Conservation (phyloP, 768 basidiomycete genomes). For the Lactifluus subvellereus region DNA sequence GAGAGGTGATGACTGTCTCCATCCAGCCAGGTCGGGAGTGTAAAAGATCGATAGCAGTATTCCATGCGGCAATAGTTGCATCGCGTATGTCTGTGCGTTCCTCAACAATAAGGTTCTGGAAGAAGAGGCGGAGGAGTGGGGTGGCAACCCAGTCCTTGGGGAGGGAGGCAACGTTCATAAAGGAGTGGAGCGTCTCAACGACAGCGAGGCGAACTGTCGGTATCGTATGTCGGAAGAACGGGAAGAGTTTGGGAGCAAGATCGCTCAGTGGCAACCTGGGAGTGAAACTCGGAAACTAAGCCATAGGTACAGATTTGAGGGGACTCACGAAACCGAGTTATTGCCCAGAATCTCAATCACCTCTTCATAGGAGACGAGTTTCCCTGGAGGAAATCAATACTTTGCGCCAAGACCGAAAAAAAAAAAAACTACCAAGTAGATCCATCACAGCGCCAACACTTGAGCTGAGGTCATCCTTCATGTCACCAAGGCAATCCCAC, state of each 20-base stretch:
- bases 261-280: conserved; percentile 71
- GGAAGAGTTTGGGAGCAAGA: conserved; percentile 83
- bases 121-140: conserved; percentile 75
- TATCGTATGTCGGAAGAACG: conserved; percentile 97
- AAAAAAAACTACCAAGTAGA: conserved; percentile 59
- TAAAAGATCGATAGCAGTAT: conserved; percentile 55
- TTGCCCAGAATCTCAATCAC: conserved; percentile 74
- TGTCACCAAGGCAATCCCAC: conserved; percentile 85
- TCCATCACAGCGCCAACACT: conserved; percentile 98
- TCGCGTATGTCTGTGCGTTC: conserved; percentile 81
- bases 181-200: conserved; percentile 79
- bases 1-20: conserved; percentile 48
- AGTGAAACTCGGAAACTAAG: background rate
- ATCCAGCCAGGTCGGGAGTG: conserved; percentile 43
- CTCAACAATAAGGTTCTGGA: conserved; percentile 91
- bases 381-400: conserved; percentile 43
- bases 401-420: background rate
- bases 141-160: conserved; percentile 75
- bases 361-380: conserved; percentile 70
- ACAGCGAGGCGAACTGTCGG: conserved; percentile 88
- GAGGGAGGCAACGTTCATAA: conserved; percentile 72
- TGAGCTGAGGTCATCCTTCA: conserved; percentile 95
- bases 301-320: background rate
- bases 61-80: conserved; percentile 70
- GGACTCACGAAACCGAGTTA: conserved; percentile 63